A percentile compares a stretch with the other conserved stretches of the same genome.
phyloP scores from a whole-genome alignment of 2,329 filamentous ascomycete genomes.

The Trichoderma semiorbis region DNA sequence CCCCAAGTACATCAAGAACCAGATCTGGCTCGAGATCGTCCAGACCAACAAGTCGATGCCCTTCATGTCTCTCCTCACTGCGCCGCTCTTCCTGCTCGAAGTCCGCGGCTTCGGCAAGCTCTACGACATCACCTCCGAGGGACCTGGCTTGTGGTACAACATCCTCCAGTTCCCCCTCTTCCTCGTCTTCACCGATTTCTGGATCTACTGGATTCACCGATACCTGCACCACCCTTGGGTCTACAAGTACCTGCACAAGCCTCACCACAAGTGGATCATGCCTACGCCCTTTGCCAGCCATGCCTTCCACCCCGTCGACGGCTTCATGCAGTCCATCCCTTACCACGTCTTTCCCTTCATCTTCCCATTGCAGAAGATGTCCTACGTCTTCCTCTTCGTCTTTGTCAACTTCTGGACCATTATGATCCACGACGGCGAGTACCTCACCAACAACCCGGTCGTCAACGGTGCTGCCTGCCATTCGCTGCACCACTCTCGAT shows the following conservation, averaged over 20 bases:
- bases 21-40: constrained; percentile 79
- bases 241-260: constrained; percentile 92
- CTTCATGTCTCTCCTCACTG: constrained; percentile 76
- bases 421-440: constrained; percentile 94
- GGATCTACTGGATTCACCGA: constrained; percentile 90
- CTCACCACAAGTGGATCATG: constrained; percentile 99
- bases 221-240: constrained; percentile 70
- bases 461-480: constrained; percentile 96
- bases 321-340: constrained; percentile 81
- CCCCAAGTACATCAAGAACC: constrained; percentile 93
- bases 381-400: constrained; percentile 79
- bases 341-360: constrained; percentile 93
- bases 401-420: constrained; percentile 98
- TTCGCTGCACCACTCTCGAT: constrained; percentile 62
- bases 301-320: constrained; percentile 92
- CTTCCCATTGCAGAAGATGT: constrained; percentile 88
- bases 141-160: constrained; percentile 75
- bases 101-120: constrained; percentile 82
- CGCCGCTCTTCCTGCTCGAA: constrained; percentile 77
- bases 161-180: constrained; percentile 83
- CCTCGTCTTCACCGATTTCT: constrained; percentile 82
- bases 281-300: constrained; percentile 89
- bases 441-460: constrained; percentile 82
- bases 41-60: constrained; percentile 77
- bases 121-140: constrained; percentile 75